Conservation (phyloP, 805 yeast genomes). For the Yarrowia porcina region DNA sequence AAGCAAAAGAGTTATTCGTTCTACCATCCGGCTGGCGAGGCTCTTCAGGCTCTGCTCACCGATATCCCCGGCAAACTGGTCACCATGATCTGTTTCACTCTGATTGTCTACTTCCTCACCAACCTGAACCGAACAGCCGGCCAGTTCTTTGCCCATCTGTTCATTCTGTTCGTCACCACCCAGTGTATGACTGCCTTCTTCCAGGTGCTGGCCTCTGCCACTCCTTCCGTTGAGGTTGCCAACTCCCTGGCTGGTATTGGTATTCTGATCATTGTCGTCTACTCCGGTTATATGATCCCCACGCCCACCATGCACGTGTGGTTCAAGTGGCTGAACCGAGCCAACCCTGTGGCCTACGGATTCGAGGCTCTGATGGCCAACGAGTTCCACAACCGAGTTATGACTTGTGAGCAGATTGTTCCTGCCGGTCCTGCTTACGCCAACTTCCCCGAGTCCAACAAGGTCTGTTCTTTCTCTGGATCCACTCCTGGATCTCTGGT, state of each 20-base stretch:
- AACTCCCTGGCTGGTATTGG: constrained; percentile 57
- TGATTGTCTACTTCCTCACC: constrained; percentile 58
- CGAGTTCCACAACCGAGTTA: constrained; percentile 58
- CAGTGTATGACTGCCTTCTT: constrained; percentile 52
- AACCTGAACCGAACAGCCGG: constrained; percentile 50
- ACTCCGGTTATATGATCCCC: constrained; percentile 65
- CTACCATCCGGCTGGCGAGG: constrained; percentile 73
- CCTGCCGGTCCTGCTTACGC: constrained; percentile 60
- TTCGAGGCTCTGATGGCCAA: constrained; percentile 63
- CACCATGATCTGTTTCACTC: constrained; percentile 45
- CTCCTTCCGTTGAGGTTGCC: constrained; percentile 53
- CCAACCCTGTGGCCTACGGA: constrained; percentile 56
- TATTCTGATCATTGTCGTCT: constrained; percentile 50
- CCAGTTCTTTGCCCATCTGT: constrained; percentile 50
- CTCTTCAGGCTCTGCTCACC: constrained; percentile 57
- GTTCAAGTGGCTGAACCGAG: constrained; percentile 64
- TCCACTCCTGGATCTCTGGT: constrained; percentile 50
- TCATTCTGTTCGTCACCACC: constrained; percentile 47
- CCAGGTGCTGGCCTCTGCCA: constrained; percentile 50
- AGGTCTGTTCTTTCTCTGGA: constrained; percentile 62
- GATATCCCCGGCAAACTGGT: constrained; percentile 60
- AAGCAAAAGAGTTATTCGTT: constrained; percentile 71
- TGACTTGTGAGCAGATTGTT: constrained; percentile 53
- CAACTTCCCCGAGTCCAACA: constrained; percentile 39
- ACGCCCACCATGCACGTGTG: constrained; percentile 61